A percentile compares a stretch with the other conserved stretches of the same genome.
Evolutionary conservation across 148 eudicot species (phyloP).

Genomic region (Simmondsia chinensis): DNA sequence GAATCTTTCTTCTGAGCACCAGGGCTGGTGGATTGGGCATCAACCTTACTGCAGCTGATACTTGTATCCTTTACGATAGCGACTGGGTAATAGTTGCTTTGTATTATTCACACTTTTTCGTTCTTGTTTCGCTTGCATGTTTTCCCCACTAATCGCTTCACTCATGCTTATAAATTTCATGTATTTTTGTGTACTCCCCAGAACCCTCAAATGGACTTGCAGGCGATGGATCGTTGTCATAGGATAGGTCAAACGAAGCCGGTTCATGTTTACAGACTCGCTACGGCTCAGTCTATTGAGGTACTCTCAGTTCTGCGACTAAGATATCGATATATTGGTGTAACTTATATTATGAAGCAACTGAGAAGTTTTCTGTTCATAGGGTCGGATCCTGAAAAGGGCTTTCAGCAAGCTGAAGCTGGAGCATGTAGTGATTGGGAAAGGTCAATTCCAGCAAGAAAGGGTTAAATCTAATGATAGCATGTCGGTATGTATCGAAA

Average conservation of each 20-base stretch:
- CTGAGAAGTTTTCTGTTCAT: slow-evolving; percentile 10
- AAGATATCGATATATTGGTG: slow-evolving; percentile 1
- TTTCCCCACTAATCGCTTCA: no score
- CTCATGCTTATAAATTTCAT: background rate
- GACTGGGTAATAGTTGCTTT: slow-evolving; percentile 63
- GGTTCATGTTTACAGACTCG: slow-evolving; percentile 96
- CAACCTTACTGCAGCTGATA: slow-evolving; percentile 94
- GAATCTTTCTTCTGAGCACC: slow-evolving; percentile 93
- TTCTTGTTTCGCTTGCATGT: no score
- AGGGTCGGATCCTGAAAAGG: slow-evolving; percentile 94
- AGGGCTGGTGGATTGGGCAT: slow-evolving; percentile 98
- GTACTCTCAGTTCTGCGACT: slow-evolving; percentile 18
- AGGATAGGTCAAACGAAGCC: slow-evolving; percentile 99
- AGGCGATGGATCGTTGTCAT: slow-evolving; percentile 99
- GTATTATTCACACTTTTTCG: background rate
- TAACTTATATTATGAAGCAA: background rate
- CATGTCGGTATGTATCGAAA: slow-evolving; percentile 51
- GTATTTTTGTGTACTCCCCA: slow-evolving; percentile 23
- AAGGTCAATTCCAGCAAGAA: slow-evolving; percentile 89
- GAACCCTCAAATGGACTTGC: slow-evolving; percentile 99
- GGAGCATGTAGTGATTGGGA: slow-evolving; percentile 95
- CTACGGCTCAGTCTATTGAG: slow-evolving; percentile 96
- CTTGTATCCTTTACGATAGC: slow-evolving; percentile 97
- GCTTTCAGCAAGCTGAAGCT: slow-evolving; percentile 95
- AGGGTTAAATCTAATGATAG: slow-evolving; percentile 39